Evolutionary conservation across 495 filamentous ascomycete genomes (phyloP).

Genomic region (Penicillium tannophilum): DNA sequence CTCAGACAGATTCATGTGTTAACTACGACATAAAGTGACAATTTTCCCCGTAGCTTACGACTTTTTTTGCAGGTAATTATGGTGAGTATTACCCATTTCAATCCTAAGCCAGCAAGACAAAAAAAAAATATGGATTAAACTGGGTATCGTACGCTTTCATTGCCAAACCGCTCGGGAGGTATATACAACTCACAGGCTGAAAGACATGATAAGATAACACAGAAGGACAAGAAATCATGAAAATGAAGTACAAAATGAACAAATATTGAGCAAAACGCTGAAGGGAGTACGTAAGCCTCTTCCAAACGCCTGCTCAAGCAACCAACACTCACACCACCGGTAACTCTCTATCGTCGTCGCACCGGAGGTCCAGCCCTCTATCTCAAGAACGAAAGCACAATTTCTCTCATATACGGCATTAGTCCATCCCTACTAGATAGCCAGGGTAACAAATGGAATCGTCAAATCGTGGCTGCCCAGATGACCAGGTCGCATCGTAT

Average conservation of each 20-base stretch:
- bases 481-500: constrained; percentile 5
- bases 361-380: constrained; percentile 17
- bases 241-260: constrained; percentile 16
- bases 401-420: constrained; percentile 17
- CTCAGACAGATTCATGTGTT: background rate
- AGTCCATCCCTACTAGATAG: constrained; percentile 14
- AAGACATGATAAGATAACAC: constrained; percentile 41
- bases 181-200: constrained; percentile 49
- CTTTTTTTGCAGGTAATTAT: background rate
- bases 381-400: constrained; percentile 21
- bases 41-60: background rate
- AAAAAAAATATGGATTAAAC: constrained; percentile 8
- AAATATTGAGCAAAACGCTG: constrained; percentile 20
- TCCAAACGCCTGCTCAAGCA: constrained; percentile 11
- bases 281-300: constrained; percentile 21
- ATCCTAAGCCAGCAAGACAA: background rate
- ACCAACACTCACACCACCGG: constrained; percentile 12
- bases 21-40: background rate
- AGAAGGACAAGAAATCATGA: constrained; percentile 28
- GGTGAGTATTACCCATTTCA: background rate
- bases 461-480: constrained; percentile 14
- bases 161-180: constrained; percentile 43
- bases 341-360: constrained; percentile 22
- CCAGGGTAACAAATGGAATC: constrained; percentile 9
- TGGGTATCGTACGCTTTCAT: constrained; percentile 50